Conservation (phyloP, 148 eudicot genomes). For the Linanthus parryae region DNA sequence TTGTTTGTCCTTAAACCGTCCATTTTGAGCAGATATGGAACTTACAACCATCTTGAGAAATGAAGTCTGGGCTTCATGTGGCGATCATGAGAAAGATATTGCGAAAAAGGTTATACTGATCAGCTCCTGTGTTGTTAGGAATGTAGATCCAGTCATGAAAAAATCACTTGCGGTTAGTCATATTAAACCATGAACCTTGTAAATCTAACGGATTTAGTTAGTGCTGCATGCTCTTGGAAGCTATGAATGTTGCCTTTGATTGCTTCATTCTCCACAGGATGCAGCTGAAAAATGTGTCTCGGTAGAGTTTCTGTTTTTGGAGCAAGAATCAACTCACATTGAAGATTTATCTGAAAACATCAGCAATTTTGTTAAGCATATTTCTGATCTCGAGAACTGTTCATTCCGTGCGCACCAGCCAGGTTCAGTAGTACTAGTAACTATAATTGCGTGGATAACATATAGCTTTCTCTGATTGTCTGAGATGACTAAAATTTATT, state of each 20-base stretch:
- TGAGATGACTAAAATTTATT: background rate
- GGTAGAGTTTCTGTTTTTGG: slow-evolving; percentile 63
- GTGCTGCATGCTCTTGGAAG: too few species aligned
- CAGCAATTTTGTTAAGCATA: slow-evolving; percentile 48
- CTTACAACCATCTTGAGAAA: slow-evolving; percentile 40
- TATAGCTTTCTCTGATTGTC: too few species aligned
- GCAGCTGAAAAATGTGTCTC: slow-evolving; percentile 72
- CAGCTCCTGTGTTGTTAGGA: slow-evolving; percentile 41
- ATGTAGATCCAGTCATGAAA: slow-evolving; percentile 35
- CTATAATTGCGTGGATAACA: too few species aligned
- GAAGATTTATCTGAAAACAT: slow-evolving; percentile 36
- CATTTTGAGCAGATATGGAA: slow-evolving; percentile 40
- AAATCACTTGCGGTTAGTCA: slow-evolving; percentile 47
- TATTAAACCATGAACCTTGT: background rate
- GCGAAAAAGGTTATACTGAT: slow-evolving; percentile 53
- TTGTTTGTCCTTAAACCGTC: background rate
- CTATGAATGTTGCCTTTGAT: slow-evolving; percentile 3
- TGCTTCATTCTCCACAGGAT: slow-evolving; percentile 42
- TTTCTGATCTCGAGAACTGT: slow-evolving; percentile 72
- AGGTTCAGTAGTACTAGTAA: slow-evolving; percentile 50
- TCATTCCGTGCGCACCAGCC: slow-evolving; percentile 53
- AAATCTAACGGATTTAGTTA: background rate
- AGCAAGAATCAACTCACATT: slow-evolving; percentile 52
- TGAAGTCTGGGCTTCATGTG: slow-evolving; percentile 39
- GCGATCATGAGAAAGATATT: slow-evolving; percentile 40